Percentiles rank a stretch among this genome's conserved stretches.
phyloP scores from a whole-genome alignment of 164 flowering plant species.

The Hamamelis virginiana region DNA sequence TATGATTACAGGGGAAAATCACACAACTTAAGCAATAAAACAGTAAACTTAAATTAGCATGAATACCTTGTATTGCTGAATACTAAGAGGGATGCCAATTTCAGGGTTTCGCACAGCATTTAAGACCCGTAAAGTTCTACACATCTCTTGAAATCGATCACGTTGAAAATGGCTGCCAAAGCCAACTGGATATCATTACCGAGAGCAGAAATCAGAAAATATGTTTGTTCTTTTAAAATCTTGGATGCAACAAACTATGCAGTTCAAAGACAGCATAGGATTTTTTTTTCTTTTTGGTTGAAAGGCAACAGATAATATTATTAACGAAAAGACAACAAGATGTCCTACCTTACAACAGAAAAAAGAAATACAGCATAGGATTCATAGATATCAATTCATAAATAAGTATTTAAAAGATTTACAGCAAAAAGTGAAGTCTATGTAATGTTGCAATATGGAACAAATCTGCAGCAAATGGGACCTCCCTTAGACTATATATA shows the following conservation, averaged over 20 bases:
- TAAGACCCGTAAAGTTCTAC: slow-evolving; percentile 81
- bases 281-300: too few species aligned
- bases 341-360: too few species aligned
- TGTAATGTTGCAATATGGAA: too few species aligned
- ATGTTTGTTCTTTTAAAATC: neutral
- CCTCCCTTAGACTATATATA: too few species aligned
- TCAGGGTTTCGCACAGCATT: slow-evolving; percentile 87
- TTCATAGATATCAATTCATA: too few species aligned
- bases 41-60: slow-evolving; percentile 9
- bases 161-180: slow-evolving; percentile 94
- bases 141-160: slow-evolving; percentile 85
- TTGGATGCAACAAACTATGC: neutral
- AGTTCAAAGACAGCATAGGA: too few species aligned
- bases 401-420: too few species aligned
- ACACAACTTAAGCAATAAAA: slow-evolving; percentile 8
- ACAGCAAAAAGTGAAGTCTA: too few species aligned
- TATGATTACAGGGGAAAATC: slow-evolving; percentile 5
- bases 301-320: too few species aligned
- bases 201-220: slow-evolving; percentile 52
- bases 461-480: too few species aligned
- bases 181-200: slow-evolving; percentile 85
- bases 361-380: too few species aligned
- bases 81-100: slow-evolving; percentile 90
- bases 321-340: too few species aligned
- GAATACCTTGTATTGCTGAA: slow-evolving; percentile 90